These are phyloP conservation scores for Brassica juncea DNA, from an alignment of 345 rosid species.

Conservation along the genomic window DNA sequence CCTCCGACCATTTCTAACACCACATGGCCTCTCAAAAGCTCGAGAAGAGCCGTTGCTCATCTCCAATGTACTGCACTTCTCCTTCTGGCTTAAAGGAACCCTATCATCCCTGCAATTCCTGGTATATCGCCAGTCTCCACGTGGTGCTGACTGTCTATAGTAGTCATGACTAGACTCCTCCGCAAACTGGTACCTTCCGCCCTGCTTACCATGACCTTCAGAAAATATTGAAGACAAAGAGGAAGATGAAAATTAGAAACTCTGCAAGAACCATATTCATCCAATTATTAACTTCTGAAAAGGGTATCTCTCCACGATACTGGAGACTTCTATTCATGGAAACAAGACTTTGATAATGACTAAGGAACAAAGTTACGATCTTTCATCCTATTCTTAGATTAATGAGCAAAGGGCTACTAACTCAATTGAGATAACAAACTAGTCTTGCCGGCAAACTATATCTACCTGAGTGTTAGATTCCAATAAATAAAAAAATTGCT, in stretches of 20 bases:
- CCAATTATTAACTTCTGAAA: not conserved
- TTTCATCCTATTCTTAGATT: not conserved
- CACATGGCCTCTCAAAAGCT: slow-evolving; percentile 55
- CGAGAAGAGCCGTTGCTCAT: slow-evolving; percentile 60
- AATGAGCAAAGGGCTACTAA: not conserved
- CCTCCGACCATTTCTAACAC: slow-evolving; percentile 53
- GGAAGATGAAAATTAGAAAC: slow-evolving; percentile 23
- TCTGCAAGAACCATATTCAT: slow-evolving; percentile 16
- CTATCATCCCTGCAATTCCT: slow-evolving; percentile 66
- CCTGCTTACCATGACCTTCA: slow-evolving; percentile 95
- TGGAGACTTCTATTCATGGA: not conserved
- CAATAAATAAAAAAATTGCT: not conserved
- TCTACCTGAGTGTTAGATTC: not conserved
- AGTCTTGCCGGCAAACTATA: not conserved
- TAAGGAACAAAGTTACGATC: not conserved
- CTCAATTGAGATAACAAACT: slow-evolving; percentile 5
- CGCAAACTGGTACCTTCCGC: slow-evolving; percentile 64
- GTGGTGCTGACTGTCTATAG: slow-evolving; percentile 49
- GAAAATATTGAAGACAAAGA: slow-evolving; percentile 35
- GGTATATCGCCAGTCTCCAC: slow-evolving; percentile 69
- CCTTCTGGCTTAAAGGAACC: slow-evolving; percentile 67
- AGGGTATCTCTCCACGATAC: not conserved
- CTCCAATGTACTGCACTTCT: slow-evolving; percentile 72
- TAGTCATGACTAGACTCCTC: slow-evolving; percentile 72
- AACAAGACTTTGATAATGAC: not conserved